These are phyloP conservation scores for Mortierella sp. DNA, from an alignment of 371 early-diverging fungal species.

Conservation along the genomic window DNA sequence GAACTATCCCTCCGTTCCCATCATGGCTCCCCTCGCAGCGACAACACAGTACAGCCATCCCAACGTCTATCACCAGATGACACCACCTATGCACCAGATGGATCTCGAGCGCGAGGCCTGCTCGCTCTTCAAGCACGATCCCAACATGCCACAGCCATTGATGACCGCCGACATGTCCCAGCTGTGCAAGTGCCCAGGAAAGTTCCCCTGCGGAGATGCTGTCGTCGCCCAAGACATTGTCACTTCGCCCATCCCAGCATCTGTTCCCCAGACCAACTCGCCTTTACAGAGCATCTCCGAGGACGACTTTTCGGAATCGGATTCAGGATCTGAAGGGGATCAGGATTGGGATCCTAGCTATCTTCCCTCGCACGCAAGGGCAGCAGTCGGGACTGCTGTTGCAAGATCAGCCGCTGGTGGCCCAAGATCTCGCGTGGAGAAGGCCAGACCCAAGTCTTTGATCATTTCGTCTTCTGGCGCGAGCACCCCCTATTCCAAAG, in stretches of 20 bases:
- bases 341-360: constrained; percentile 36
- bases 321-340: constrained; percentile 40
- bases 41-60: constrained; percentile 15
- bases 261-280: constrained; percentile 10
- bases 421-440: constrained; percentile 1
- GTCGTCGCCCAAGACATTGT: background rate
- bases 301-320: constrained; percentile 32
- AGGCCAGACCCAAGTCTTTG: constrained; percentile 29
- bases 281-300: constrained; percentile 34
- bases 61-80: constrained; percentile 33
- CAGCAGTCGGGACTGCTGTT: constrained; percentile 1
- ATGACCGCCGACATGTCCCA: constrained; percentile 45
- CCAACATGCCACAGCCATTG: constrained; percentile 8
- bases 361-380: constrained; percentile 14
- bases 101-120: constrained; percentile 30
- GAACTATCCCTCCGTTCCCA: constrained; percentile 39
- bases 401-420: background rate
- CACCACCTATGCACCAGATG: constrained; percentile 44
- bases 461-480: constrained; percentile 20
- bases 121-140: constrained; percentile 31
- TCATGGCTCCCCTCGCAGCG: constrained; percentile 37
- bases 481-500: constrained; percentile 30
- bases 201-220: constrained; percentile 47
- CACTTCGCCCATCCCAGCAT: constrained; percentile 4
- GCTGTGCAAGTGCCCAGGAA: constrained; percentile 53